Conservation (phyloP, 352 stramenopile species). For the Plasmopara halstedii region DNA sequence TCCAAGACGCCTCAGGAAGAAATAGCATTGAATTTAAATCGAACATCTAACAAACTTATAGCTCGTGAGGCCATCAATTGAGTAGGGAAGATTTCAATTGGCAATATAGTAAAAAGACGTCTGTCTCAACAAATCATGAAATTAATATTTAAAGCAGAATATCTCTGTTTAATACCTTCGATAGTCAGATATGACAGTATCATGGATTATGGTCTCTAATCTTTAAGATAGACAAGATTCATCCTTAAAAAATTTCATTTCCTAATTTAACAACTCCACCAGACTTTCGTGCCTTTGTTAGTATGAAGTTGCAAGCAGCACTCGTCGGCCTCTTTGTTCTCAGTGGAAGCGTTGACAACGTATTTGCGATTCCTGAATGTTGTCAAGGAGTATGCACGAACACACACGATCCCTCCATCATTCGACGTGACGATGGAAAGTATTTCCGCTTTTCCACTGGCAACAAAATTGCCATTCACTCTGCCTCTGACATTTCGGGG, state of each 20-base stretch:
- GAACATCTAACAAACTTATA: no score
- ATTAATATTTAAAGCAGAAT: no score
- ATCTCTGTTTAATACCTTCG: no score
- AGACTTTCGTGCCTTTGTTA: not conserved
- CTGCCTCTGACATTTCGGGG: slow-evolving; percentile 27
- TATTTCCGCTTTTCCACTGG: slow-evolving; percentile 54
- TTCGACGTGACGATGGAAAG: slow-evolving; percentile 34
- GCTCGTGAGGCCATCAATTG: no score
- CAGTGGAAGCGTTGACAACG: slow-evolving; percentile 8
- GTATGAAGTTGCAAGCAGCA: not conserved
- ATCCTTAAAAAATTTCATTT: not conserved
- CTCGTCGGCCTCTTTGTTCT: slow-evolving; percentile 8
- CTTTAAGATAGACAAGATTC: no score
- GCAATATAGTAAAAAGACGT: no score
- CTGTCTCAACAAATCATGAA: no score
- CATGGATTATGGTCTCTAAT: no score
- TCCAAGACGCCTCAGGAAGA: no score
- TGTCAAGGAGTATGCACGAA: slow-evolving; percentile 30
- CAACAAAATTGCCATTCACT: slow-evolving; percentile 44
- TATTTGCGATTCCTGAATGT: slow-evolving; percentile 14
- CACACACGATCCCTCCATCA: slow-evolving; percentile 44
- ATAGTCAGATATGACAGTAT: no score
- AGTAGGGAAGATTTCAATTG: no score
- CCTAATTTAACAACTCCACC: not conserved
- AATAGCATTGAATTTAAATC: no score